Percentiles rank a stretch among this genome's conserved stretches.
Conservation (phyloP, 2,329 filamentous ascomycete genomes). For the Microcyclospora tardicrescens region DNA sequence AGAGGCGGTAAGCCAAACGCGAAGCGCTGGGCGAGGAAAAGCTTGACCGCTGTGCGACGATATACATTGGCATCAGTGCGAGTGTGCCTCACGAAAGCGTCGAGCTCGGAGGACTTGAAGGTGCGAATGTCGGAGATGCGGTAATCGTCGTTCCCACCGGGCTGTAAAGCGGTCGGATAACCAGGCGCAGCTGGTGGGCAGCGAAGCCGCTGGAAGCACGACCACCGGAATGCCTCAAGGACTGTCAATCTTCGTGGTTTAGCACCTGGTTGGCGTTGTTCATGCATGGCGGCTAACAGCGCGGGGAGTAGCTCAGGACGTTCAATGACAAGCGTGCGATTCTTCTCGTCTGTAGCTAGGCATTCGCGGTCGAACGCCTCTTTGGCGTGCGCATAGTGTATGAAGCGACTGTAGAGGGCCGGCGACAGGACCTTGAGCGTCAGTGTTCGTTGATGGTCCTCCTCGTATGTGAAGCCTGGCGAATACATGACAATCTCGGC, state of each 20-base stretch:
- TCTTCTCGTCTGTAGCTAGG: constrained; percentile 38
- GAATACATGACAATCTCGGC: constrained; percentile 21
- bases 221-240: constrained; percentile 24
- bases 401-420: constrained; percentile 53
- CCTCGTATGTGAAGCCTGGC: constrained; percentile 23
- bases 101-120: constrained; percentile 27
- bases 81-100: constrained; percentile 22
- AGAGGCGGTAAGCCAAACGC: constrained; percentile 25
- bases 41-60: constrained; percentile 24
- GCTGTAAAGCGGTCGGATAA: constrained; percentile 19
- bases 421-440: constrained; percentile 50
- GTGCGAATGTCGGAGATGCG: constrained; percentile 24
- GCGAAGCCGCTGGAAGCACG: constrained; percentile 24
- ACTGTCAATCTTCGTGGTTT: not conserved
- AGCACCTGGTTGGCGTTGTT: constrained; percentile 1
- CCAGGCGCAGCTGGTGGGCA: constrained; percentile 27
- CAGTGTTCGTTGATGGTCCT: constrained; percentile 29
- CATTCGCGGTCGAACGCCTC: constrained; percentile 50
- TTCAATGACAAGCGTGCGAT: constrained; percentile 45
- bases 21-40: constrained; percentile 31
- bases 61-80: constrained; percentile 20
- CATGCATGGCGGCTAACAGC: constrained; percentile 24
- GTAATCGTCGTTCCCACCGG: not conserved
- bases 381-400: constrained; percentile 48
- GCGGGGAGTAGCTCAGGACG: constrained; percentile 39